These are phyloP conservation scores for Lentinula boryana DNA, from an alignment of 768 basidiomycete genomes.

Conservation along the genomic window DNA sequence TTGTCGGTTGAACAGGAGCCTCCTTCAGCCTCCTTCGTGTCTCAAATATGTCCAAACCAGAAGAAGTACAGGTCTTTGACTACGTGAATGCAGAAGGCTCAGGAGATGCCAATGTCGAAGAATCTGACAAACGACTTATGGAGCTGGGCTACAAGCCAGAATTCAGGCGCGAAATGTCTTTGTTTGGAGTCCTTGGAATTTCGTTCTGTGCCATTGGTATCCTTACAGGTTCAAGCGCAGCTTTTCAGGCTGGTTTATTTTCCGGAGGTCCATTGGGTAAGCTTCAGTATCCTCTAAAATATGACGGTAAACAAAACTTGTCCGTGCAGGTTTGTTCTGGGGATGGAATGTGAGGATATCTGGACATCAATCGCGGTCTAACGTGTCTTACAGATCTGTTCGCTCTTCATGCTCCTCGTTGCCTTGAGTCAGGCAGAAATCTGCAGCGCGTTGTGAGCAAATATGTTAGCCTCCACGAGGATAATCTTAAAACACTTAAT, in stretches of 20 bases:
- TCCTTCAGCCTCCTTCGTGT: neutral
- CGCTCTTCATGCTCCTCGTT: slow-evolving; percentile 52
- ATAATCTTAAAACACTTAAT: neutral
- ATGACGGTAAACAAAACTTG: neutral
- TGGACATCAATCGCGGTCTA: neutral
- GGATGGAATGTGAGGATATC: slow-evolving; percentile 47
- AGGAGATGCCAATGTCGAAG: neutral
- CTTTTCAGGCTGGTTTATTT: slow-evolving; percentile 53
- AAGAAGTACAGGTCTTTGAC: neutral
- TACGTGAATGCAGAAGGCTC: neutral
- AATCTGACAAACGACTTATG: slow-evolving; percentile 36
- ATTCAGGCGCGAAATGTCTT: slow-evolving; percentile 54
- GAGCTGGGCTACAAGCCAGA: slow-evolving; percentile 51
- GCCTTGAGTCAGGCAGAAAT: slow-evolving; percentile 53
- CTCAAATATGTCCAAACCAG: neutral
- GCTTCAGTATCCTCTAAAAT: neutral
- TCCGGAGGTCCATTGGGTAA: slow-evolving; percentile 49
- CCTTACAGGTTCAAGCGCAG: slow-evolving; percentile 54
- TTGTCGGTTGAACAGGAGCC: no score
- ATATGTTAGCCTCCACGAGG: neutral
- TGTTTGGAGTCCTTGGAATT: slow-evolving; percentile 53
- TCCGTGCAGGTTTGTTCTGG: slow-evolving; percentile 39
- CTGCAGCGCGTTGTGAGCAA: slow-evolving; percentile 48
- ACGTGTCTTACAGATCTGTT: slow-evolving; percentile 36
- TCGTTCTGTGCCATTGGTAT: slow-evolving; percentile 59